These are phyloP conservation scores for Suillus weaverae DNA, from an alignment of 768 basidiomycete species.

Conservation along the genomic window DNA sequence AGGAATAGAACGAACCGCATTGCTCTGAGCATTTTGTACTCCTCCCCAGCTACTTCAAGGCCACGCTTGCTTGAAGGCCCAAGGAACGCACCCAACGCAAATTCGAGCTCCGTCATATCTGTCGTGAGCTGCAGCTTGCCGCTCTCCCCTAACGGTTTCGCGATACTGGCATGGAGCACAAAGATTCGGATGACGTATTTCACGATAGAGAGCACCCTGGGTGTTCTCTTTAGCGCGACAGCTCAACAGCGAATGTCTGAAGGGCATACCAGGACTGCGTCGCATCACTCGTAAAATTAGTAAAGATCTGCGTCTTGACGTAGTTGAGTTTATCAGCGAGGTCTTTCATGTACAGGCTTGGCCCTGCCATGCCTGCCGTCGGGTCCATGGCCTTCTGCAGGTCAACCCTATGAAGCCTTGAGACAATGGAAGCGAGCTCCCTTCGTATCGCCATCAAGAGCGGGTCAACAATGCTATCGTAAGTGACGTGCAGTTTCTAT, in stretches of 20 bases:
- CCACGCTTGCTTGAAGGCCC: slow-evolving; percentile 58
- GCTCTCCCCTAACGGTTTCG: slow-evolving; percentile 84
- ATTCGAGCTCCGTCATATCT: slow-evolving; percentile 97
- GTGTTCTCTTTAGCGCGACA: not conserved
- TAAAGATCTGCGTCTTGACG: slow-evolving; percentile 78
- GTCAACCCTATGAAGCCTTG: slow-evolving; percentile 83
- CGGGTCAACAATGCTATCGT: slow-evolving; percentile 61
- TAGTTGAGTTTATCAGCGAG: slow-evolving; percentile 85
- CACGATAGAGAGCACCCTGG: slow-evolving; percentile 65
- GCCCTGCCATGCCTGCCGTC: slow-evolving; percentile 46
- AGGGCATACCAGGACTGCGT: slow-evolving; percentile 64
- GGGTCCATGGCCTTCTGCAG: slow-evolving; percentile 74
- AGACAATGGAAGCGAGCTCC: slow-evolving; percentile 77
- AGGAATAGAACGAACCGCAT: slow-evolving; percentile 63
- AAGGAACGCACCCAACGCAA: slow-evolving; percentile 81
- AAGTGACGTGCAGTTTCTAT: slow-evolving; percentile 53
- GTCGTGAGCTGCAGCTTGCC: slow-evolving; percentile 93
- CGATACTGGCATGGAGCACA: slow-evolving; percentile 92
- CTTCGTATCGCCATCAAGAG: slow-evolving; percentile 69
- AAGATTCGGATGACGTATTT: slow-evolving; percentile 83
- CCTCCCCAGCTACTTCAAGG: slow-evolving; percentile 78
- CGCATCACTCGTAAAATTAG: slow-evolving; percentile 71
- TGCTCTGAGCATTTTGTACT: slow-evolving; percentile 82
- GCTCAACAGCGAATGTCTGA: not conserved
- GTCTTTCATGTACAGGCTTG: slow-evolving; percentile 89